Conservation (phyloP, 805 yeast genomes). For the Candida ascalaphidarum region DNA sequence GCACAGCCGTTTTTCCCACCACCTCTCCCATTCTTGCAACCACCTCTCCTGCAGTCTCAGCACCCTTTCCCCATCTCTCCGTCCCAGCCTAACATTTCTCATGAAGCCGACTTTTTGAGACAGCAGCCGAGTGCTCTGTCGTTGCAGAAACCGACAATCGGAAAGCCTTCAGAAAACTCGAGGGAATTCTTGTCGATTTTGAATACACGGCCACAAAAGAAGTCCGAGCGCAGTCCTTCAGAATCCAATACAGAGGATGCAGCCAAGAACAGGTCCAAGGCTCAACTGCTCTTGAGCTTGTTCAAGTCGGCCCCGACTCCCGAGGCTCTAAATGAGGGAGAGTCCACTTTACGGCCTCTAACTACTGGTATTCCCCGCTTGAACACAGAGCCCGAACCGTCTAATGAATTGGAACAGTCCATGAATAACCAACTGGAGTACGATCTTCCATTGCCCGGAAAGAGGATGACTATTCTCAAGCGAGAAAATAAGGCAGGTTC, state of each 20-base stretch:
- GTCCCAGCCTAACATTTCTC: slow-evolving; percentile 1
- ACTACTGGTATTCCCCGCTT: not conserved
- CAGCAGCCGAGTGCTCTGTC: slow-evolving; percentile 28
- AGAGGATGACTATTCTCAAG: slow-evolving; percentile 21
- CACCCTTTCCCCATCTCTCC: slow-evolving; percentile 2
- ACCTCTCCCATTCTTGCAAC: slow-evolving; percentile 7
- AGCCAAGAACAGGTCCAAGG: slow-evolving; percentile 24
- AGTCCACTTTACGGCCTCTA: not conserved
- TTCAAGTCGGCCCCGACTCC: slow-evolving; percentile 4
- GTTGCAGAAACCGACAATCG: slow-evolving; percentile 27
- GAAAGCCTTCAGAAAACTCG: slow-evolving; percentile 19
- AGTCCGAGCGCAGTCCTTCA: not conserved
- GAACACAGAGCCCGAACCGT: slow-evolving; percentile 7
- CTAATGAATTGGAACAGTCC: slow-evolving; percentile 18
- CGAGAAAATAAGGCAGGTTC: slow-evolving; percentile 5
- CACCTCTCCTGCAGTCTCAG: slow-evolving; percentile 3
- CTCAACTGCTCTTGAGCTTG: slow-evolving; percentile 20
- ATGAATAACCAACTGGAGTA: slow-evolving; percentile 3
- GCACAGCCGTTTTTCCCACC: slow-evolving; percentile 6
- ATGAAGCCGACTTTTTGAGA: slow-evolving; percentile 2
- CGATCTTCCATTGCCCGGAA: slow-evolving; percentile 9
- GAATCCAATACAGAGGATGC: not conserved
- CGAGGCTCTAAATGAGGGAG: not conserved
- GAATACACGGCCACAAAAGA: slow-evolving; percentile 9
- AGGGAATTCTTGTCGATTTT: slow-evolving; percentile 37